Evolutionary conservation across 345 rosid species (phyloP).

Genomic region (Camelina laxa): DNA sequence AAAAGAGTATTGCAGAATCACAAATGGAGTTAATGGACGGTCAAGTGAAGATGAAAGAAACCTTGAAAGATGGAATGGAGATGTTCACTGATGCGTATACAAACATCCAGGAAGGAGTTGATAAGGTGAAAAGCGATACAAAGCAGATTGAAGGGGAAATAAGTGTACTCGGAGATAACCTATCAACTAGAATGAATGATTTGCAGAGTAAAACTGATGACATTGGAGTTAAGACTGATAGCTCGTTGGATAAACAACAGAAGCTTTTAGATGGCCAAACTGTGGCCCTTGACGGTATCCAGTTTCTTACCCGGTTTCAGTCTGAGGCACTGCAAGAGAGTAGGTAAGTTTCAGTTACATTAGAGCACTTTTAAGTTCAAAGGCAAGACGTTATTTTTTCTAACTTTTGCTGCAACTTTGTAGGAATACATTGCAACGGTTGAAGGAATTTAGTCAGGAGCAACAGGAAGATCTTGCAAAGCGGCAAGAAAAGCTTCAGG

Average conservation of each 20-base stretch:
- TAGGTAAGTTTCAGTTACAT: slow-evolving; percentile 48
- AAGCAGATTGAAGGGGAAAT: slow-evolving; percentile 65
- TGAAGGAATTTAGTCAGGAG: slow-evolving; percentile 63
- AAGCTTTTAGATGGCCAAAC: slow-evolving; percentile 71
- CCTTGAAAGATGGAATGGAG: slow-evolving; percentile 63
- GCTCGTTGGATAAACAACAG: slow-evolving; percentile 72
- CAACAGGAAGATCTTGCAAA: slow-evolving; percentile 77
- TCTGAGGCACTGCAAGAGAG: slow-evolving; percentile 80
- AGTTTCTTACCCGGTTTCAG: slow-evolving; percentile 65
- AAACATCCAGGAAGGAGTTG: slow-evolving; percentile 57
- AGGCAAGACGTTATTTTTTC: neutral
- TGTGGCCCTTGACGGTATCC: slow-evolving; percentile 69
- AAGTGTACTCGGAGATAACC: slow-evolving; percentile 51
- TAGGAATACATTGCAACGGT: slow-evolving; percentile 62
- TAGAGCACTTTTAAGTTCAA: neutral
- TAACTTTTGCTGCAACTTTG: neutral
- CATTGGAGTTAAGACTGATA: slow-evolving; percentile 60
- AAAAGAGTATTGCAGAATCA: slow-evolving; percentile 61
- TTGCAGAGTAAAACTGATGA: slow-evolving; percentile 65
- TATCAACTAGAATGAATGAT: slow-evolving; percentile 59
- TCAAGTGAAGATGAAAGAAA: slow-evolving; percentile 64
- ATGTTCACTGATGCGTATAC: slow-evolving; percentile 57
- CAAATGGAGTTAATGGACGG: slow-evolving; percentile 60
- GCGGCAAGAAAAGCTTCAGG: slow-evolving; percentile 69
- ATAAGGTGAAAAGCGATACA: slow-evolving; percentile 58